Conservation (phyloP, 768 basidiomycete genomes). For the Sistotremastrum suecicum region DNA sequence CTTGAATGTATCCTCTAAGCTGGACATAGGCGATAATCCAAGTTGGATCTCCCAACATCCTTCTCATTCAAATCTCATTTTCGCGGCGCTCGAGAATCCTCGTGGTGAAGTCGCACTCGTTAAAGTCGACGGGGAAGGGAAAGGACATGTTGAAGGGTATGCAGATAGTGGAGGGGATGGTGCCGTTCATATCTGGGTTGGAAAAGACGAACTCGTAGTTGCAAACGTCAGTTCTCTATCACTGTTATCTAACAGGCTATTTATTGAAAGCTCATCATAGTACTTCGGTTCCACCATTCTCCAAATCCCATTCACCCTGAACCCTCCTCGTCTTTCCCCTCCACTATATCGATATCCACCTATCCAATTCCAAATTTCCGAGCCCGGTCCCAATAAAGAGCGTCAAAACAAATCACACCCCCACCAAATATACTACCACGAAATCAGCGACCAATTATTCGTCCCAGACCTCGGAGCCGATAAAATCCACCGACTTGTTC, state of each 20-base stretch:
- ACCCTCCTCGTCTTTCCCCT: no score
- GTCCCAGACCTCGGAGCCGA: constrained; percentile 70
- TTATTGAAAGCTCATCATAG: constrained; percentile 37
- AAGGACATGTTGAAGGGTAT: constrained; percentile 33
- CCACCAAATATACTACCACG: constrained; percentile 50
- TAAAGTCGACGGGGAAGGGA: constrained; percentile 37
- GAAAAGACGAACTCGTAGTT: constrained; percentile 44
- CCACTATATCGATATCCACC: no score
- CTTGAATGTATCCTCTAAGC: constrained; percentile 28
- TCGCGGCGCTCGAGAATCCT: constrained; percentile 49
- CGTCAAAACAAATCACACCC: constrained; percentile 67
- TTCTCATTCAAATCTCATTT: constrained; percentile 39
- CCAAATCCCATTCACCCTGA: constrained; percentile 10
- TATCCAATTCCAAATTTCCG: constrained; percentile 25
- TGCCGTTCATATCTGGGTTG: constrained; percentile 50
- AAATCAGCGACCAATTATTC: constrained; percentile 37
- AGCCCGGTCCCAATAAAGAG: constrained; percentile 47
- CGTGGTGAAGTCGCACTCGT: constrained; percentile 54
- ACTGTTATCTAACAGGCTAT: background rate
- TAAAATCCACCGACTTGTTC: constrained; percentile 37
- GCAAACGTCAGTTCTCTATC: constrained; percentile 40
- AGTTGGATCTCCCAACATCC: constrained; percentile 66
- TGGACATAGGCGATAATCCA: constrained; percentile 45
- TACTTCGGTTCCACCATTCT: constrained; percentile 35
- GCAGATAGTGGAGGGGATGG: constrained; percentile 41